Evolutionary conservation across 768 basidiomycete species (phyloP).

Genomic region (Mycena polygramma): DNA sequence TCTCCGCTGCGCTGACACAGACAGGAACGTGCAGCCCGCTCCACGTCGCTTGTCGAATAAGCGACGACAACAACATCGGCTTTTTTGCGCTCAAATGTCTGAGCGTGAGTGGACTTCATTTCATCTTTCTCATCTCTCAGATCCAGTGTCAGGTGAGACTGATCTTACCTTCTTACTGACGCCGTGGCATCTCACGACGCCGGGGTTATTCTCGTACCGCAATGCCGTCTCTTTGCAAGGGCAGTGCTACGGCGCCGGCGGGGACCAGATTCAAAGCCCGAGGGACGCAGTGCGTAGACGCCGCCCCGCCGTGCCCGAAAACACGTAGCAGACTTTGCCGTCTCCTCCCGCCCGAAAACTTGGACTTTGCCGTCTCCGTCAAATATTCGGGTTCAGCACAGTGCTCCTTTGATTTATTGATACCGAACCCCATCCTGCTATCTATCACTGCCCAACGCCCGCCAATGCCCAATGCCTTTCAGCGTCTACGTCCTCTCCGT

Average conservation of each 20-base stretch:
- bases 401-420: not conserved
- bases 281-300: no score
- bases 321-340: not conserved
- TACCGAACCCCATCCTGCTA: not conserved
- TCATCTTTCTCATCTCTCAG: not conserved
- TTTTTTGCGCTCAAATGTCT: not conserved
- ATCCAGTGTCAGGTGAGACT: not conserved
- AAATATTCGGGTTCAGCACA: no score
- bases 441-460: constrained; percentile 1
- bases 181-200: not conserved
- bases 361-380: not conserved
- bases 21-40: no score
- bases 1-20: no score
- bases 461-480: not conserved
- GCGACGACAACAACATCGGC: no score
- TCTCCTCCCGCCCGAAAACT: no score
- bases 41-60: no score
- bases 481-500: not conserved
- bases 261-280: no score
- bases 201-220: not conserved
- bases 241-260: not conserved
- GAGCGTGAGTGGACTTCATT: not conserved
- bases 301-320: not conserved
- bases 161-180: not conserved
- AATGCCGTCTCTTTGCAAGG: not conserved